A percentile compares a stretch with the other conserved stretches of the same genome.
phyloP scores from a whole-genome alignment of 345 rosid genomes.

The Noccaea bulbosa region DNA sequence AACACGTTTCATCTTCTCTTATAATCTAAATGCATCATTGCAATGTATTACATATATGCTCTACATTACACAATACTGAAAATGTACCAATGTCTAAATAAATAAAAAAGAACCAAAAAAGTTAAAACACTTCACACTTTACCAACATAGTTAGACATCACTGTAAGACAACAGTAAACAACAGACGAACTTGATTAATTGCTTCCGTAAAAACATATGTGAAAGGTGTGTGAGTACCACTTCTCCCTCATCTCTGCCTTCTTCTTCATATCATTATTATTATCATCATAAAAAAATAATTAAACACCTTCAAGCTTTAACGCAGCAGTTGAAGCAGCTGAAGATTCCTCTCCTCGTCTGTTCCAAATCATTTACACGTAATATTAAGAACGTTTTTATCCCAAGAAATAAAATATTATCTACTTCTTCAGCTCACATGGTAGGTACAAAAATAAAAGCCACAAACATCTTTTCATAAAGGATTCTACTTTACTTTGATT shows the following conservation, averaged over 20 bases:
- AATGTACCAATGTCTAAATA: background rate
- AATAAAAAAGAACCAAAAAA: background rate
- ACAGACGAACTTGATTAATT: slow-evolving; percentile 24
- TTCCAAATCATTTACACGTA: slow-evolving; percentile 32
- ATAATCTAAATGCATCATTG: background rate
- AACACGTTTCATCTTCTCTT: background rate
- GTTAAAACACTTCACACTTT: slow-evolving; percentile 19
- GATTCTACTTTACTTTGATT: slow-evolving; percentile 35
- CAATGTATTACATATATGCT: slow-evolving; percentile 5
- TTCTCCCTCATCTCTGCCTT: slow-evolving; percentile 21
- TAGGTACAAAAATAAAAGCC: slow-evolving; percentile 32
- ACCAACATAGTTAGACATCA: slow-evolving; percentile 31
- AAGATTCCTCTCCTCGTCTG: slow-evolving; percentile 76
- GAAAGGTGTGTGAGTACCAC: slow-evolving; percentile 23
- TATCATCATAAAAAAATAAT: slow-evolving; percentile 13
- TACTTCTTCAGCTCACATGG: slow-evolving; percentile 18
- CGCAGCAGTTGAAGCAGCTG: slow-evolving; percentile 85
- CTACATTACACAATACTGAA: slow-evolving; percentile 9
- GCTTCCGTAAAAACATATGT: slow-evolving; percentile 12
- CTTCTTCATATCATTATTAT: slow-evolving; percentile 22
- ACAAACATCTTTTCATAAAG: slow-evolving; percentile 11
- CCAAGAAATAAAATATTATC: background rate
- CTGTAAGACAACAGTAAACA: slow-evolving; percentile 18
- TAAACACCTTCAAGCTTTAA: slow-evolving; percentile 55
- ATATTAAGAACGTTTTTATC: slow-evolving; percentile 12